Evolutionary conservation across 1,284 basidiomycete species (phyloP).

Genomic region (Ceratobasidium theobromae): DNA sequence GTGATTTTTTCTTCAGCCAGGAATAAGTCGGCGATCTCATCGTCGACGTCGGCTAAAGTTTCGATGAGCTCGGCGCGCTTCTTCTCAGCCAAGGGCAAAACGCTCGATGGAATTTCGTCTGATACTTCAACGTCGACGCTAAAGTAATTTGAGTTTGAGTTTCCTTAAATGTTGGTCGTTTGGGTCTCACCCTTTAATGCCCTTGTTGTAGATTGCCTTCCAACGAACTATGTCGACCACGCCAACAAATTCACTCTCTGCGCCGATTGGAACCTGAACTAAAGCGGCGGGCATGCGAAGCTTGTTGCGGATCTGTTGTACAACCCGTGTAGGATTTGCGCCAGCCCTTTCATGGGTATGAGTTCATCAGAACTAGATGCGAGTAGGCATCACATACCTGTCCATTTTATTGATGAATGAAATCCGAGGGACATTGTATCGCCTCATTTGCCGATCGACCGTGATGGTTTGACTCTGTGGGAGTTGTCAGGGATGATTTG

Average conservation of each 20-base stretch:
- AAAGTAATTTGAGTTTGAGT: slow-evolving; percentile 21
- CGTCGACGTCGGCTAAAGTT: slow-evolving; percentile 94
- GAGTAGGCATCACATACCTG: slow-evolving; percentile 51
- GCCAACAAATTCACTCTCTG: slow-evolving; percentile 85
- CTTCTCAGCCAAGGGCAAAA: slow-evolving; percentile 70
- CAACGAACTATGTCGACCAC: slow-evolving; percentile 93
- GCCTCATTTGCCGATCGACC: slow-evolving; percentile 97
- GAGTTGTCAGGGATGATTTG: background rate
- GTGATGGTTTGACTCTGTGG: slow-evolving; percentile 93
- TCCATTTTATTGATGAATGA: slow-evolving; percentile 99
- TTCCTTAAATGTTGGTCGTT: background rate
- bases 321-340: slow-evolving; percentile 95
- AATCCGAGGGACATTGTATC: slow-evolving; percentile 92
- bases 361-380: background rate
- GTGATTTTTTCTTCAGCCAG: slow-evolving; percentile 81
- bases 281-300: slow-evolving; percentile 91
- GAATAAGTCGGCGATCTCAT: slow-evolving; percentile 89
- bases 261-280: slow-evolving; percentile 95
- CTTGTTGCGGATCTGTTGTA: slow-evolving; percentile 90
- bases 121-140: slow-evolving; percentile 81
- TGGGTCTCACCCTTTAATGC: slow-evolving; percentile 80
- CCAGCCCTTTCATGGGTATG: slow-evolving; percentile 65
- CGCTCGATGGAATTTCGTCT: slow-evolving; percentile 83
- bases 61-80: slow-evolving; percentile 94
- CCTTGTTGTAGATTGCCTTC: slow-evolving; percentile 95